A percentile compares a stretch with the other conserved stretches of the same genome.
Evolutionary conservation across 345 rosid species (phyloP).

Genomic region (Eucalyptus rudis): DNA sequence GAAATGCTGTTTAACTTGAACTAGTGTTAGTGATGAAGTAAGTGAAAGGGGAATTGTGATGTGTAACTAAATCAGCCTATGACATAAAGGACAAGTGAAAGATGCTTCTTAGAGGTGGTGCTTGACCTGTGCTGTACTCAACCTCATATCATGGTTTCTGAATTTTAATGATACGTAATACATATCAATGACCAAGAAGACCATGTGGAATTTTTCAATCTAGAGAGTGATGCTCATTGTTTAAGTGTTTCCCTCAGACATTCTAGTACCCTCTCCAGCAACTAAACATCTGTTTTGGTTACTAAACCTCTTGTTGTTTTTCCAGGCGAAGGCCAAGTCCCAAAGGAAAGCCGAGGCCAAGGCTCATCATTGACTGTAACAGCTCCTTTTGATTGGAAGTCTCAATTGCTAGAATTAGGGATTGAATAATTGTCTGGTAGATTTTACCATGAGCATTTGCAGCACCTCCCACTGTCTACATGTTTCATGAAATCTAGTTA

Average conservation of each 20-base stretch:
- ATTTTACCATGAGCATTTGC: not conserved
- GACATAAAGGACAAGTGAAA: not conserved
- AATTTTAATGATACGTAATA: not conserved
- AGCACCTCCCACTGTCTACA: not conserved
- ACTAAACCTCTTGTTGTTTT: not conserved
- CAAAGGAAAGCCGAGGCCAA: constrained; percentile 25
- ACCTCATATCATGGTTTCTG: not conserved
- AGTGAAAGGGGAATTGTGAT: not conserved
- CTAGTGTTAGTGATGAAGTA: not conserved
- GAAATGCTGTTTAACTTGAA: not conserved
- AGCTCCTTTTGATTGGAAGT: not conserved
- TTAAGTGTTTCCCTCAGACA: not conserved
- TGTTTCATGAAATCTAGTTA: not conserved
- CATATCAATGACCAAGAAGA: not conserved
- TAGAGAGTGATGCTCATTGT: not conserved
- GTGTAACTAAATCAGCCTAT: not conserved
- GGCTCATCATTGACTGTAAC: constrained; percentile 27
- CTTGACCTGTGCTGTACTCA: not conserved
- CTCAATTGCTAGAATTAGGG: not conserved
- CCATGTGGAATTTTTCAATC: not conserved
- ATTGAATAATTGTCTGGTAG: not conserved
- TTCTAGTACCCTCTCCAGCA: not conserved
- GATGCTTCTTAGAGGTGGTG: not conserved
- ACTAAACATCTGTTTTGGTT: not conserved
- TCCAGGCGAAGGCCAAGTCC: constrained; percentile 36